Percentiles rank a stretch among this genome's conserved stretches.
Evolutionary conservation across 805 yeast genomes (phyloP).

Genomic region (Barnettozyma pratensis): DNA sequence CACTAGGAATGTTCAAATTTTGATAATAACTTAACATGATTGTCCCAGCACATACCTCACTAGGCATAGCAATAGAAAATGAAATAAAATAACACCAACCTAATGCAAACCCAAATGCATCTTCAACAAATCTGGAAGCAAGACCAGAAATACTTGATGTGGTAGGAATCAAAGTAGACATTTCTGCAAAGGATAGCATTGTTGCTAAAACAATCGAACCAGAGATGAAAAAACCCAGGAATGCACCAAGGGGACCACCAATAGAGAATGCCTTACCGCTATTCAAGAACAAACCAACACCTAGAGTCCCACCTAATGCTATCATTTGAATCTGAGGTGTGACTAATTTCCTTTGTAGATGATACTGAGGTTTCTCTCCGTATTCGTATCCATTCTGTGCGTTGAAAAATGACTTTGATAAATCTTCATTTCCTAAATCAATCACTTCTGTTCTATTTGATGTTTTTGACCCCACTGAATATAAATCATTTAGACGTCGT

Average conservation of each 20-base stretch:
- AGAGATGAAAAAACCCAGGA: conserved; percentile 59
- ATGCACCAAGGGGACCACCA: conserved; percentile 74
- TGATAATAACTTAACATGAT: conserved; percentile 70
- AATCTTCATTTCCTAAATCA: conserved; percentile 16
- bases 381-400: conserved; percentile 2
- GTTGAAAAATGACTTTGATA: conserved; percentile 2
- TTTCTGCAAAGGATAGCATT: conserved; percentile 72
- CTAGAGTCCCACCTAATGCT: conserved; percentile 73
- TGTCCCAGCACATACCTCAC: conserved; percentile 77
- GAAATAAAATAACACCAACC: conserved; percentile 75
- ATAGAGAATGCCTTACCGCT: conserved; percentile 69
- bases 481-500: background rate
- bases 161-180: conserved; percentile 75
- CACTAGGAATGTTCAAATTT: conserved; percentile 43
- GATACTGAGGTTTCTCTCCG: conserved; percentile 5
- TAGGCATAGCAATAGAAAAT: conserved; percentile 67
- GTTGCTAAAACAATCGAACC: conserved; percentile 65
- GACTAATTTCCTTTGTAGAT: conserved; percentile 52
- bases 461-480: background rate
- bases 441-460: conserved; percentile 24
- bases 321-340: conserved; percentile 73
- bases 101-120: conserved; percentile 68
- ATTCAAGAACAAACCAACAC: conserved; percentile 67
- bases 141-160: conserved; percentile 75
- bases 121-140: conserved; percentile 70